These are phyloP conservation scores for Onygena corvina DNA, from an alignment of 2,329 filamentous ascomycete species.

Conservation along the genomic window DNA sequence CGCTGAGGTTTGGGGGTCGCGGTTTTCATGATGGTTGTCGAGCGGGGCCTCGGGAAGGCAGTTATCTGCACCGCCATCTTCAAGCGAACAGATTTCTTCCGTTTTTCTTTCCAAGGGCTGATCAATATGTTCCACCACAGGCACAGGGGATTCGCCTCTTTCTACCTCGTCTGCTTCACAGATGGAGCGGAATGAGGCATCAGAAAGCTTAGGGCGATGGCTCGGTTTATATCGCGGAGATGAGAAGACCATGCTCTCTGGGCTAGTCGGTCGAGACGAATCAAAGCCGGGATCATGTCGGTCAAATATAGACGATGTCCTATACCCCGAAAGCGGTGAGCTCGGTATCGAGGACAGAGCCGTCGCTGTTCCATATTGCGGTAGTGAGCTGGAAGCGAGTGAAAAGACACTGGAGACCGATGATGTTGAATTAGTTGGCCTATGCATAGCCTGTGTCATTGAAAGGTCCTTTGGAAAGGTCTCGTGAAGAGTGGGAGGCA, in stretches of 20 bases:
- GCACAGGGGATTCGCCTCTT: neutral
- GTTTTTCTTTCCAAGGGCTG: neutral
- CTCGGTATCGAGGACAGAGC: slow-evolving; percentile 62
- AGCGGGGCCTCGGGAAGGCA: neutral
- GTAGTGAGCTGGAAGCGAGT: slow-evolving; percentile 35
- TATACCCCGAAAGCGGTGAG: slow-evolving; percentile 64
- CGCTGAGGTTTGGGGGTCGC: neutral
- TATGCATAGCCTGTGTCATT: slow-evolving; percentile 18
- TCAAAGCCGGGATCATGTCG: slow-evolving; percentile 51
- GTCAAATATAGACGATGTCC: slow-evolving; percentile 68
- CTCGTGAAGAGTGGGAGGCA: slow-evolving; percentile 38
- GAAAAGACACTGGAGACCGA: slow-evolving; percentile 20
- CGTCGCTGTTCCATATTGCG: slow-evolving; percentile 48
- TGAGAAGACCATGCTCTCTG: slow-evolving; percentile 57
- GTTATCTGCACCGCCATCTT: neutral
- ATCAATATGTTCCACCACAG: neutral
- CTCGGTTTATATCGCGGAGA: slow-evolving; percentile 53
- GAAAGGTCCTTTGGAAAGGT: slow-evolving; percentile 21
- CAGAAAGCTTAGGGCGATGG: slow-evolving; percentile 47
- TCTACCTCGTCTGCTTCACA: slow-evolving; percentile 6
- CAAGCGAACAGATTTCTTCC: neutral
- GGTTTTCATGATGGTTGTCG: neutral
- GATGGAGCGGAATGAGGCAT: slow-evolving; percentile 39
- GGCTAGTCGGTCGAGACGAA: slow-evolving; percentile 66
- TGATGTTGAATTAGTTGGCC: slow-evolving; percentile 31